These are phyloP conservation scores for Myxozyma neglecta DNA, from an alignment of 805 yeast species.

Conservation along the genomic window DNA sequence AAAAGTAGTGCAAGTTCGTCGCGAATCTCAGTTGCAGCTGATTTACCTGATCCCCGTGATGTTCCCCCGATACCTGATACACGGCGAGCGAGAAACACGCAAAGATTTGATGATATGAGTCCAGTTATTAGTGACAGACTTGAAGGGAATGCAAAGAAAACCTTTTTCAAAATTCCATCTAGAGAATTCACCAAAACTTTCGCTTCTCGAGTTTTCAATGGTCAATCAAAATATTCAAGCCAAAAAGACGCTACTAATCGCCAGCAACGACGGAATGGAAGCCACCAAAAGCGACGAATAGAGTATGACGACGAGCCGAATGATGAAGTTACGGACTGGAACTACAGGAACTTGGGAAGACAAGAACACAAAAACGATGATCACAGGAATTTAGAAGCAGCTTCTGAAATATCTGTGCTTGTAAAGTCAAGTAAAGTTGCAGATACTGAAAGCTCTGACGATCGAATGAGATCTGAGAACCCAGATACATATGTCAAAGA, in stretches of 20 bases:
- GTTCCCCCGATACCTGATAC: not conserved
- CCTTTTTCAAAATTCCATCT: constrained; percentile 27
- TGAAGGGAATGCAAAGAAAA: constrained; percentile 18
- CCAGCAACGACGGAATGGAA: not conserved
- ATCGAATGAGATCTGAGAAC: too few species aligned
- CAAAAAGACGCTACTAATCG: not conserved
- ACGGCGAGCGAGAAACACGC: not conserved
- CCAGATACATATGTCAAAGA: too few species aligned
- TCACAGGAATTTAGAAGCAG: not conserved
- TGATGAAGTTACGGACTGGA: not conserved
- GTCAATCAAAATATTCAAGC: not conserved
- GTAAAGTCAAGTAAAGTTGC: too few species aligned
- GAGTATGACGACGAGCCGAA: not conserved
- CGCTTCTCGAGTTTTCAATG: not conserved
- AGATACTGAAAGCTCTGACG: too few species aligned
- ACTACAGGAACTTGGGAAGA: not conserved
- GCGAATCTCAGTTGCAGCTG: not conserved
- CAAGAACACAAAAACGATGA: not conserved
- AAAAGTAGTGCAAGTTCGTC: not conserved
- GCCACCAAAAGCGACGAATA: not conserved
- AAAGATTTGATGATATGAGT: not conserved
- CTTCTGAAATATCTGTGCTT: too few species aligned
- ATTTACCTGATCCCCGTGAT: constrained; percentile 1
- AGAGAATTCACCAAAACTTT: not conserved
- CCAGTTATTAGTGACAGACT: not conserved